phyloP scores from a whole-genome alignment of 2,329 filamentous ascomycete species.

The Aspergillus sp. region DNA sequence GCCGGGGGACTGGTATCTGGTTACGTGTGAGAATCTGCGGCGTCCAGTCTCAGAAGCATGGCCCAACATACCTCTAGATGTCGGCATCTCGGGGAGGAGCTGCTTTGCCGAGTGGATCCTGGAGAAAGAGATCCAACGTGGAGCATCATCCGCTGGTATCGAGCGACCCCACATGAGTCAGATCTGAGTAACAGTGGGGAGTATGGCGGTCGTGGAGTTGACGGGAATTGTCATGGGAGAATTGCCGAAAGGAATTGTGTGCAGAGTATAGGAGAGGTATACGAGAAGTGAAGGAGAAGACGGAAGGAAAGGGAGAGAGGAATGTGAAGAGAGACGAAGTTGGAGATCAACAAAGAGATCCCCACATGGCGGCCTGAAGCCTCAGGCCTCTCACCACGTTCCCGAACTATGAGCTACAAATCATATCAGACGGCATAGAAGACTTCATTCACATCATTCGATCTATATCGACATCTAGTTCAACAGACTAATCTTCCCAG shows the following conservation, averaged over 20 bases:
- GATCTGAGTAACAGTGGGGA: constrained; percentile 27
- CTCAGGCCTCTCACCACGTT: not conserved
- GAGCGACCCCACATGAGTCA: constrained; percentile 33
- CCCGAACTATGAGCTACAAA: not conserved
- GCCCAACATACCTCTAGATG: not conserved
- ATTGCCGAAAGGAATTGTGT: not conserved
- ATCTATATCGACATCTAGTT: constrained; percentile 25
- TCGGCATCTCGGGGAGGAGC: constrained; percentile 24
- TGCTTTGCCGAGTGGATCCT: constrained; percentile 22
- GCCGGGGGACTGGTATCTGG: not conserved
- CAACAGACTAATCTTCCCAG: constrained; percentile 44
- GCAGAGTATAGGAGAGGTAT: not conserved
- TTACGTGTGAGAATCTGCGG: not conserved
- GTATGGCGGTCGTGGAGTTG: not conserved
- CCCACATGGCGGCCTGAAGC: not conserved
- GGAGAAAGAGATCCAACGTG: constrained; percentile 4
- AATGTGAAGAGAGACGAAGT: not conserved
- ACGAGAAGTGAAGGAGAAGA: not conserved
- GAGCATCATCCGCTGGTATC: constrained; percentile 1
- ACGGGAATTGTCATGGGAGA: not conserved
- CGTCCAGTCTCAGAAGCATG: not conserved
- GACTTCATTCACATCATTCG: too few species aligned
- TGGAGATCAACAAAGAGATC: not conserved
- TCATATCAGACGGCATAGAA: not conserved
- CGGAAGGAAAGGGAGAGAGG: not conserved